Evolutionary conservation across 1,139 yeast genomes (phyloP).

Genomic region (Geotrichum histeridarum): DNA sequence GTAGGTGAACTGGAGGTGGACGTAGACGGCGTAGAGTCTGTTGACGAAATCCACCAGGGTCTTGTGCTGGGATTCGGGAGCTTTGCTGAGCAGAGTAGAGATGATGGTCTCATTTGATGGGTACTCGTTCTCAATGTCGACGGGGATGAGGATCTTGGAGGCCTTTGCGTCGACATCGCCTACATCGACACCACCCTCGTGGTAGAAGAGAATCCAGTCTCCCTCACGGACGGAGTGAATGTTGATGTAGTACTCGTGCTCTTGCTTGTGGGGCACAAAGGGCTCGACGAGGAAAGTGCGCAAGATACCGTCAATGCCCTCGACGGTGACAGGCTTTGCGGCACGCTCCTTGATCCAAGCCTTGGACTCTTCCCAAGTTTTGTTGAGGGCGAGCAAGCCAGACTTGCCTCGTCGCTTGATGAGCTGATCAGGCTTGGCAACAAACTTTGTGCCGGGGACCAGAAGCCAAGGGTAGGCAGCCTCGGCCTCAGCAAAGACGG

Average conservation of each 20-base stretch:
- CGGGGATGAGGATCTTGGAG: constrained; percentile 42
- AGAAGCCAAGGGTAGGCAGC: constrained; percentile 42
- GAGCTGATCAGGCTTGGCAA: constrained; percentile 46
- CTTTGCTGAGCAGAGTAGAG: constrained; percentile 36
- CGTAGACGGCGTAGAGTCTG: constrained; percentile 46
- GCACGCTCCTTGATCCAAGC: constrained; percentile 44
- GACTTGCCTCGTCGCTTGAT: constrained; percentile 47
- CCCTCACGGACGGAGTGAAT: constrained; percentile 47
- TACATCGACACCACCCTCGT: constrained; percentile 48
- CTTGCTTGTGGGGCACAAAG: constrained; percentile 45
- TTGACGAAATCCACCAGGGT: constrained; percentile 44
- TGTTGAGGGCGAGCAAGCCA: constrained; percentile 43
- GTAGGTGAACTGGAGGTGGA: constrained; percentile 45
- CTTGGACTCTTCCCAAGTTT: constrained; percentile 44
- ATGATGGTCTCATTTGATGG: constrained; percentile 40
- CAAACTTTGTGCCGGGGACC: constrained; percentile 39
- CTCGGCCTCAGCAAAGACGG: constrained; percentile 40
- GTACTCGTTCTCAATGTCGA: constrained; percentile 40
- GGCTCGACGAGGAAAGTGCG: constrained; percentile 46
- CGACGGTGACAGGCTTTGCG: constrained; percentile 40
- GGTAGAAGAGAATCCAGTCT: constrained; percentile 46
- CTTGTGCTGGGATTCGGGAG: constrained; percentile 41
- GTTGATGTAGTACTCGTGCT: constrained; percentile 46
- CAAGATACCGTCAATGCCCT: constrained; percentile 40
- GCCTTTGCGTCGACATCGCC: constrained; percentile 48